A percentile compares a stretch with the other conserved stretches of the same genome.
phyloP scores from a whole-genome alignment of 1,284 basidiomycete genomes.

The Peniophora sp. region DNA sequence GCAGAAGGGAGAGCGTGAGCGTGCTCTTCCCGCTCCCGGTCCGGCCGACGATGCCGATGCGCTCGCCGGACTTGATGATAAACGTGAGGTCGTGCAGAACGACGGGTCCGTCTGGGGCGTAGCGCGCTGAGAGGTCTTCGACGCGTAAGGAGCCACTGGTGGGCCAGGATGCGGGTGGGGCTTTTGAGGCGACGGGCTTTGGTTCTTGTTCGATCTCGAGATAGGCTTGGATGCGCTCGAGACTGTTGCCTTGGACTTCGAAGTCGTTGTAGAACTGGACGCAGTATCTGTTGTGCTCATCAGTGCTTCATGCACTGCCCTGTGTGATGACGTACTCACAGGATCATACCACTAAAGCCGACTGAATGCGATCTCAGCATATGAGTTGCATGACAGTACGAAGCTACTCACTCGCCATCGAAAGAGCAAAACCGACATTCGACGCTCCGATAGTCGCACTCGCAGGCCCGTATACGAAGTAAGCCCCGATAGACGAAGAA shows the following conservation, averaged over 20 bases:
- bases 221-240: constrained; percentile 73
- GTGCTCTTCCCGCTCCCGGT: constrained; percentile 70
- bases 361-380: constrained; percentile 21
- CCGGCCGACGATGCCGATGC: constrained; percentile 56
- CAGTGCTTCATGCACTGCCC: constrained; percentile 16
- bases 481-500: constrained; percentile 42
- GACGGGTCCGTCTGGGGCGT: constrained; percentile 33
- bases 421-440: constrained; percentile 42
- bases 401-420: constrained; percentile 32
- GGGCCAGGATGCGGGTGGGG: constrained; percentile 76
- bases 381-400: background rate
- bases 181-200: constrained; percentile 33
- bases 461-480: constrained; percentile 39
- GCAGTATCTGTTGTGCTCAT: constrained; percentile 22
- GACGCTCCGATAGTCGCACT: constrained; percentile 28
- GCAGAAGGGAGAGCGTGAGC: constrained; percentile 28
- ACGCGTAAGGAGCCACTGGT: constrained; percentile 61
- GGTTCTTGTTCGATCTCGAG: constrained; percentile 68
- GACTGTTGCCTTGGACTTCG: constrained; percentile 52
- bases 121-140: constrained; percentile 52
- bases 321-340: constrained; percentile 53
- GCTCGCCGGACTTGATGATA: constrained; percentile 39
- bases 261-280: constrained; percentile 47
- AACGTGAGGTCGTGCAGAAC: constrained; percentile 41
- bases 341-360: constrained; percentile 45